Evolutionary conservation across 352 stramenopile species (phyloP).

Genomic region (Globisporangium recalcitrans): DNA sequence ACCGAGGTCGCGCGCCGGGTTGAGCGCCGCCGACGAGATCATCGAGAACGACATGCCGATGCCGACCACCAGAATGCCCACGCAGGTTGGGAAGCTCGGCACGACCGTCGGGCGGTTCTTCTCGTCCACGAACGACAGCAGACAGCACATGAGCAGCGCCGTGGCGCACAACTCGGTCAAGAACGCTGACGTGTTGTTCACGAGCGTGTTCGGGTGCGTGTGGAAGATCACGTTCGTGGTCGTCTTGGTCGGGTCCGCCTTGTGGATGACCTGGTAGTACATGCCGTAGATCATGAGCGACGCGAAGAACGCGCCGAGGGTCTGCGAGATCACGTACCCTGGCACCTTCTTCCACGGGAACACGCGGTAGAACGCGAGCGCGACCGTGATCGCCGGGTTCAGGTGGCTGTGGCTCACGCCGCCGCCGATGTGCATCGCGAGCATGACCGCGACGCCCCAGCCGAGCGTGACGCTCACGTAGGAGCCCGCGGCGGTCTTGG

Average conservation of each 20-base stretch:
- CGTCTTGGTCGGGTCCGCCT: constrained; percentile 16
- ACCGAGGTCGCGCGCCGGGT: constrained; percentile 36
- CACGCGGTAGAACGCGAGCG: constrained; percentile 21
- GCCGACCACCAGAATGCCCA: constrained; percentile 21
- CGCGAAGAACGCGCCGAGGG: constrained; percentile 23
- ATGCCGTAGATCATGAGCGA: constrained; percentile 28
- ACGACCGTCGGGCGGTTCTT: constrained; percentile 28
- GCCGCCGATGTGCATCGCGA: constrained; percentile 30
- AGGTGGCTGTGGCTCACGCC: constrained; percentile 34
- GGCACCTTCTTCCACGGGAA: constrained; percentile 22
- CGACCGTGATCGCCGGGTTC: constrained; percentile 37
- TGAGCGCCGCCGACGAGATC: constrained; percentile 26
- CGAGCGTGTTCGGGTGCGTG: constrained; percentile 24
- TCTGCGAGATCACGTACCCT: constrained; percentile 25
- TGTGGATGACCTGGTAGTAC: constrained; percentile 28
- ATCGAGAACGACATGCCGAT: constrained; percentile 33
- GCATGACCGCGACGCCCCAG: constrained; percentile 38
- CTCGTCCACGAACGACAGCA: constrained; percentile 26
- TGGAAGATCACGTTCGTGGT: constrained; percentile 23
- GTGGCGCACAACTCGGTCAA: constrained; percentile 24
- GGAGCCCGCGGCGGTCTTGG: constrained; percentile 10
- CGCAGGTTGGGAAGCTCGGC: constrained; percentile 20
- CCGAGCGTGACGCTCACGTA: constrained; percentile 28
- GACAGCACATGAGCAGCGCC: constrained; percentile 20
- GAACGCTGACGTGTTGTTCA: constrained; percentile 26